Base-by-base conservation (phyloP, 176 grass and related monocot species). In the Urochloa ruziziensis region DNA sequence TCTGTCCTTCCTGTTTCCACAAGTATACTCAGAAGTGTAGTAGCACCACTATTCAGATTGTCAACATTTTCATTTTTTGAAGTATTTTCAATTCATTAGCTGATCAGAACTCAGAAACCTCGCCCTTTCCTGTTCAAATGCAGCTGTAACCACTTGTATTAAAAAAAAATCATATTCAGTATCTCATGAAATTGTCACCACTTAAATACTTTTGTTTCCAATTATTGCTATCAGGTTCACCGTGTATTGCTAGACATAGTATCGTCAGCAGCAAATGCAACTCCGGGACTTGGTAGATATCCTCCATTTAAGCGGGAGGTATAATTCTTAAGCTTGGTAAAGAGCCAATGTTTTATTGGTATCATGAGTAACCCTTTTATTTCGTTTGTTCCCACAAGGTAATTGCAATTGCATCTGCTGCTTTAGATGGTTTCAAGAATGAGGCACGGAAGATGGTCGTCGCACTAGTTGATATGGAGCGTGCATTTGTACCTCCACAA, bases 391-490 rank as follows among this genome's bases (percentile, higher is more conserved):
- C 86, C 30, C 28, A 27, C 59, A 89, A 97, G 94, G 90, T 97
- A 70, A 87, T 94, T 84, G 80, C 91, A 69, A 80, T 97, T 77
- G 89, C 89, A 78, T 88, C 91, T 78, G 73, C 83, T 83, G 89
- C 94, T 83, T 82, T 97, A 77, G 86, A 97, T 18, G 73, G 54
- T 51, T 97, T 97, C 79, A 94, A 89, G 87, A 90, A 85, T 75
- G 91, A 97, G 80, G 91, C 94, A 32, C 91, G 75, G 79, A 94
- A 87, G 77, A 94, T 97, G 89, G 94, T 97, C 35, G 15, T 88
- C 90, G 89, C 94, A 58, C 84, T 97, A 73, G 89, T 97, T 77
- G 94, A 97, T 73, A 97, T 97, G 94, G 94, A 97, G 70, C 91
- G 87, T 70, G 91, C 89, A 57, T 94, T 91, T 35, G 89, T 97